Base-by-base conservation (phyloP, 2,329 filamentous ascomycete species). In the Paracoccidioides brasiliensis region DNA sequence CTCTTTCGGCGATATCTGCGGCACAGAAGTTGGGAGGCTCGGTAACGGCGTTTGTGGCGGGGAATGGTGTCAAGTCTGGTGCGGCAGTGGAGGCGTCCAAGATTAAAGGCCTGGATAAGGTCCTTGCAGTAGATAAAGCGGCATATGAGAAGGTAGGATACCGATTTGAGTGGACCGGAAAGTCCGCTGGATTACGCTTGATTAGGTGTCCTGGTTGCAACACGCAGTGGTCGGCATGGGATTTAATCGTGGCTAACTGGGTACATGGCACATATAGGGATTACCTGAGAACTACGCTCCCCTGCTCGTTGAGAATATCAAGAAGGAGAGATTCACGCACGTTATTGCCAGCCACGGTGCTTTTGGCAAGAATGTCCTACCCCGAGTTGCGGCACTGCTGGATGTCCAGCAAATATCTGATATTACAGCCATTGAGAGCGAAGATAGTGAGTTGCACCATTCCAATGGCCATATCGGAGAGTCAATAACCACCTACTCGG, bases 381-480 rank as follows among this genome's bases (percentile, higher is more conserved):
- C 93, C 42, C 84, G 93, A 59, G 87, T 96, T 14, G 89, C 93
- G 22, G 93, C 93, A 22, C 76, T 98, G 55, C 79, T 98, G 57
- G 93, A 98, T 70, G 83, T 85, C 40, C 90, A 96, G 74, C 90
- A 95, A 69, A 83, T 98, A 59, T 95, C 90, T 46, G 93, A 98
- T 69, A 87, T 97, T 62, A 96, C 84, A 15, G 78, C 74, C 1
- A 86, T 98, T 67, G 83, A 96, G 72, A 82, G 82, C 71, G 90
- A 95, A 71, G 90, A 91, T 70, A 96, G 79, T 82, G 69, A 60
- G 79, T 72, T 44, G 38, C 9, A 10, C 14, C 9, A 22, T 22
- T 22, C 22, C 22, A 22, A 22, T 22, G 22, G 22, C 38, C n/a
- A 15, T 10, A 43, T 15, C 28, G 22, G 38, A 52, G 42, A 37